phyloP scores from a whole-genome alignment of 768 basidiomycete species.

The Leccinum arenicola region DNA sequence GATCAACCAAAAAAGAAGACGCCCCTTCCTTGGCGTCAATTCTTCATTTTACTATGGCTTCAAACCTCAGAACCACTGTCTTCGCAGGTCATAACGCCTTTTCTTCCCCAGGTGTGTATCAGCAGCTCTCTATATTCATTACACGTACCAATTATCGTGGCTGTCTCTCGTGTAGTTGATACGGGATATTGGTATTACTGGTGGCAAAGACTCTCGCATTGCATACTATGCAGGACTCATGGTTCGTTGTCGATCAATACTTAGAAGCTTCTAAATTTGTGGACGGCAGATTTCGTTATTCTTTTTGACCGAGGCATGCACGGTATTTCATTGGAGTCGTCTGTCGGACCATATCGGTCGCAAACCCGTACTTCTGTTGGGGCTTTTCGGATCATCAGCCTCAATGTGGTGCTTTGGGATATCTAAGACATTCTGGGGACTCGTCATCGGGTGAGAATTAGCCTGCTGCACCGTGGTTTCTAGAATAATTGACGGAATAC shows the following conservation, averaged over 20 bases:
- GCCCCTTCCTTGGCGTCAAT: slow-evolving; percentile 67
- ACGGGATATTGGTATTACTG: slow-evolving; percentile 35
- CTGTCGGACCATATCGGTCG: slow-evolving; percentile 50
- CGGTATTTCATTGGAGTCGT: slow-evolving; percentile 48
- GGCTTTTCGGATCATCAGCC: slow-evolving; percentile 41
- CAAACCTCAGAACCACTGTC: slow-evolving; percentile 76
- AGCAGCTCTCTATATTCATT: not conserved
- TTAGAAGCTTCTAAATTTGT: not conserved
- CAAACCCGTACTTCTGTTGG: slow-evolving; percentile 45
- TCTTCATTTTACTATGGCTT: slow-evolving; percentile 63
- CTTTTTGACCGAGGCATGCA: slow-evolving; percentile 48
- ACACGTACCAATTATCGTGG: not conserved
- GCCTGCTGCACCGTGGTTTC: not conserved
- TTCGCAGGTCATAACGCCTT: slow-evolving; percentile 71
- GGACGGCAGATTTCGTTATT: slow-evolving; percentile 42
- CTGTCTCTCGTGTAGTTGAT: slow-evolving; percentile 19
- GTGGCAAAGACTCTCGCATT: slow-evolving; percentile 43
- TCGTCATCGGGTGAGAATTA: slow-evolving; percentile 35
- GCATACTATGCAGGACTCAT: slow-evolving; percentile 49
- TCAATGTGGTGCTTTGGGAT: slow-evolving; percentile 50
- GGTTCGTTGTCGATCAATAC: slow-evolving; percentile 29
- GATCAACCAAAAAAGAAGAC: slow-evolving; percentile 36
- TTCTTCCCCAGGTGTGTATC: slow-evolving; percentile 57
- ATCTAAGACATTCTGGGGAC: slow-evolving; percentile 44
- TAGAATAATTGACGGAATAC: not conserved